These are phyloP conservation scores for Agrocybe praecox DNA, from an alignment of 768 basidiomycete genomes.

Conservation along the genomic window DNA sequence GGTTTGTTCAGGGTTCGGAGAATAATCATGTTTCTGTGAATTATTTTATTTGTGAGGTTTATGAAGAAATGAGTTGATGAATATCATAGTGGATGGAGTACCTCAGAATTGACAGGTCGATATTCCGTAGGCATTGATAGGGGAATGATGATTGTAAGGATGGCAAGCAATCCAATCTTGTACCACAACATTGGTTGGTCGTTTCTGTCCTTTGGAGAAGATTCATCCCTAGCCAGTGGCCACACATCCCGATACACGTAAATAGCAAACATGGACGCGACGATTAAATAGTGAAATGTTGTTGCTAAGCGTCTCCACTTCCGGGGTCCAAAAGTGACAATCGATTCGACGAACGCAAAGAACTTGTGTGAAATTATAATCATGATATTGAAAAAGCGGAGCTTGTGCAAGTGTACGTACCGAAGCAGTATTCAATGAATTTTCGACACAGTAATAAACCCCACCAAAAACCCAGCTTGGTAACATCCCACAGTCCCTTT, in stretches of 20 bases:
- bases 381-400: background rate
- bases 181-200: background rate
- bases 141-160: background rate
- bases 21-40: slow-evolving; percentile 29
- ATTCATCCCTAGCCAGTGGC: slow-evolving; percentile 52
- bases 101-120: background rate
- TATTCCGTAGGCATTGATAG: background rate
- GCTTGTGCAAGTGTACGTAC: too few relatives aligned
- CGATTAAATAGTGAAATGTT: background rate
- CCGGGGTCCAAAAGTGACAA: background rate
- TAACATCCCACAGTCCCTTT: too few relatives aligned
- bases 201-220: slow-evolving; percentile 41
- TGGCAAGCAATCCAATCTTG: background rate
- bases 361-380: background rate
- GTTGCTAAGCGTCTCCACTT: background rate
- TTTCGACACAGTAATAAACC: too few relatives aligned
- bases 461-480: too few relatives aligned
- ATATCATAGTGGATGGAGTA: background rate
- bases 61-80: background rate
- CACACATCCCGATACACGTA: slow-evolving; percentile 57
- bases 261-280: slow-evolving; percentile 27
- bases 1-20: slow-evolving; percentile 49
- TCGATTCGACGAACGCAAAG: background rate
- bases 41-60: background rate
- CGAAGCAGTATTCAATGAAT: too few relatives aligned